Percentiles rank a stretch among this genome's conserved stretches.
phyloP scores from a whole-genome alignment of 257 asterid species.

The Fraxinus quadrangulata region DNA sequence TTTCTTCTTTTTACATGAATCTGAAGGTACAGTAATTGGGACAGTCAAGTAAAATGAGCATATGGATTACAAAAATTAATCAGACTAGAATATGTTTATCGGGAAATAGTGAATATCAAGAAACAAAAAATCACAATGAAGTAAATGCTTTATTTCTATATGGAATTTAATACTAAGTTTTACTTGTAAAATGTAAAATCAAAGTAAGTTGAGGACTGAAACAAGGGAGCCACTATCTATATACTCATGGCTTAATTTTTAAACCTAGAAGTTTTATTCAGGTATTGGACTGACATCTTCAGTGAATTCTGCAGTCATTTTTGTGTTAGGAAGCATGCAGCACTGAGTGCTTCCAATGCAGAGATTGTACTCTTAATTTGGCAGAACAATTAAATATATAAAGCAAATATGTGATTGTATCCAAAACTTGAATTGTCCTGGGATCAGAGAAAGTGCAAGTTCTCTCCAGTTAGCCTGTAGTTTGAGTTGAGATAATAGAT shows the following conservation, averaged over 20 bases:
- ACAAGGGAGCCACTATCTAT: not conserved
- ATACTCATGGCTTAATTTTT: constrained; percentile 5
- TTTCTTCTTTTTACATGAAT: constrained; percentile 21
- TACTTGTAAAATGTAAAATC: not conserved
- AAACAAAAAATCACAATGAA: not conserved
- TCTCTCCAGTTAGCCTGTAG: constrained; percentile 12
- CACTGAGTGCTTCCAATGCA: constrained; percentile 19
- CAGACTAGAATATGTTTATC: not conserved
- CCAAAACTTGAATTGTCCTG: not conserved
- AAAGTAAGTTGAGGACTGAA: constrained; percentile 10
- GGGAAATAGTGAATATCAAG: not conserved
- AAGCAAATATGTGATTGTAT: not conserved
- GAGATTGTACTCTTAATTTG: not conserved
- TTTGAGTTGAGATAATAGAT: constrained; percentile 13
- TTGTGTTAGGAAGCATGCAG: constrained; percentile 1
- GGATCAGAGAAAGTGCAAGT: not conserved
- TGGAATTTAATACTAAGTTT: not conserved
- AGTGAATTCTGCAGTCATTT: not conserved
- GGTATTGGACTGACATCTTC: constrained; percentile 10
- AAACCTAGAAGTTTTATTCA: not conserved
- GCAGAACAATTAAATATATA: not conserved
- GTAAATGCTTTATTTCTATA: not conserved
- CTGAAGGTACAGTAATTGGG: not conserved
- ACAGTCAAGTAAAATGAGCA: not conserved
- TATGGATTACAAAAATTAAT: not conserved